Percentiles rank a stretch among this genome's conserved stretches.
Evolutionary conservation across 192 early-diverging fungal species (phyloP).

Genomic region (Funneliformis mosseae): DNA sequence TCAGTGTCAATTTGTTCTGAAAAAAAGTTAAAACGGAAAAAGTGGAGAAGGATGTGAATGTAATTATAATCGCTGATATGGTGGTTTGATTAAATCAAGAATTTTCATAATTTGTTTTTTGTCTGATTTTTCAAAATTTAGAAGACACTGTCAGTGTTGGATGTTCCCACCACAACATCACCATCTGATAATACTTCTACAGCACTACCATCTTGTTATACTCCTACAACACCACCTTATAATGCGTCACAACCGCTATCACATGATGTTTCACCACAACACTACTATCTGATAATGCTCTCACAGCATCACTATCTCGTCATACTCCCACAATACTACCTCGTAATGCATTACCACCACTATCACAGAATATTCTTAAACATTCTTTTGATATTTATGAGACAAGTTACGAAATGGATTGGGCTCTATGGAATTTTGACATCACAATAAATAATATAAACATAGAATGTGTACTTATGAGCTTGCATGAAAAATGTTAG

Average conservation of each 20-base stretch:
- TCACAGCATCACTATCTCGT: background rate
- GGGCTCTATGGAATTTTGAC: constrained; percentile 25
- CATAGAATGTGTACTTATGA: constrained; percentile 23
- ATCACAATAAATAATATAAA: constrained; percentile 24
- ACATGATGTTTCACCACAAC: constrained; percentile 15
- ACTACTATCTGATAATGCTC: background rate
- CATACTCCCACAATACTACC: background rate
- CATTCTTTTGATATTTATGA: background rate
- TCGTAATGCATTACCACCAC: background rate
- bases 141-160: background rate
- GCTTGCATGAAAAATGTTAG: constrained; percentile 18
- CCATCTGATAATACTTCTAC: background rate
- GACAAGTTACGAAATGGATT: constrained; percentile 29
- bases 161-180: background rate
- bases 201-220: background rate
- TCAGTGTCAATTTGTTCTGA: too few species aligned
- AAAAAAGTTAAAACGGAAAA: background rate
- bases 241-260: background rate
- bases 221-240: background rate
- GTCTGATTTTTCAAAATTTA: constrained; percentile 18
- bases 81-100: constrained; percentile 21
- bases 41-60: constrained; percentile 9
- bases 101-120: background rate
- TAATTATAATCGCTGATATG: constrained; percentile 17
- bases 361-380: constrained; percentile 20